Evolutionary conservation across 805 yeast genomes (phyloP), one percentile per base, ranked within the genome.

Genomic region (Cyberlindnera nakhonratchasimensis): DNA sequence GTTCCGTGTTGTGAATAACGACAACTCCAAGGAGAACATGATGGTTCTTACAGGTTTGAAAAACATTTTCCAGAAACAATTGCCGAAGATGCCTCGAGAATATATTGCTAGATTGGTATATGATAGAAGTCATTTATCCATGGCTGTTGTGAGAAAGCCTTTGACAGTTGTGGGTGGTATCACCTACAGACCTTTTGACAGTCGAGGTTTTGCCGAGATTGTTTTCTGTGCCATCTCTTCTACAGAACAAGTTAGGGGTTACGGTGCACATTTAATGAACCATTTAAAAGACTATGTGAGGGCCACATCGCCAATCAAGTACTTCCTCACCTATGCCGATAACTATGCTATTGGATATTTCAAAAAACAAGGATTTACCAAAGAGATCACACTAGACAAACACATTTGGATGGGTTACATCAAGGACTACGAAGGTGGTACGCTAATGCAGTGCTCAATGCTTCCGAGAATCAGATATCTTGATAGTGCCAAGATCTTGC

Each of bases 401-500:
- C 77, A 79, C 38, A 74, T 82, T 25, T 93, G 99, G 99, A 87
- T 88, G 93, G 99, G 99, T 3, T 93, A 93, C 64, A 93, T 93
- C 59, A 93, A 93, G 64, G 99, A 93, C 69, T 93, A 93, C 65
- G 99, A 93, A 66, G 99, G 99, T 20, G 99, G 98, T 54, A 93
- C 99, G 1, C 69, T 93, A 47, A 91, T 93, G 97, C 98, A 93
- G 67, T 93, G 99, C 61, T 67, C 91, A 1, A 90, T 91, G 95
- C 69, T 93, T 39, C 97, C 97, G 1, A 71, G 79, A 37, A 80
- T 88, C 43, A 76, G 98, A 51, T 93, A 93, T 63, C 69, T 93
- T 39, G 99, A 93, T 61, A 82, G 87, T 51, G 83, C 84, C 2
- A 91, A 89, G 62, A 87, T 93, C 31, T 64, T 93, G 39, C 67